Evolutionary conservation across 441 rosid genomes (phyloP).

Genomic region (Populus hybrid): DNA sequence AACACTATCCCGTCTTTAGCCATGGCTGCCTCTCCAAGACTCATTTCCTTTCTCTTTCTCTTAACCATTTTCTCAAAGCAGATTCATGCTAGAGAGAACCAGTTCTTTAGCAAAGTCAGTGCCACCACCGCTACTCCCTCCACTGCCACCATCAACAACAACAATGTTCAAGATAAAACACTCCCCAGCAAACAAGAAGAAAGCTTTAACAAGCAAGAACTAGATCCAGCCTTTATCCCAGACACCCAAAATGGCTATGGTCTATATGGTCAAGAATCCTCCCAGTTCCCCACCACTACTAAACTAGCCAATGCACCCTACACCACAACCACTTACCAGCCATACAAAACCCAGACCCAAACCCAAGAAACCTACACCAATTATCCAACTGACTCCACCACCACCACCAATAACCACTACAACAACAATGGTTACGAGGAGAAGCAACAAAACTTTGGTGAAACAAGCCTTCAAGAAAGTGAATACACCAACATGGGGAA

Average conservation of each 20-base stretch:
- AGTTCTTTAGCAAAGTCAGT: slow-evolving; percentile 65
- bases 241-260: slow-evolving; percentile 54
- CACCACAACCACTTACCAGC: slow-evolving; percentile 20
- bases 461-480: slow-evolving; percentile 24
- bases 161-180: slow-evolving; percentile 14
- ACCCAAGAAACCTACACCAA: slow-evolving; percentile 21
- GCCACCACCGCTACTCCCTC: slow-evolving; percentile 17
- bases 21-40: slow-evolving; percentile 47
- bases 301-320: neutral
- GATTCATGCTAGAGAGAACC: slow-evolving; percentile 62
- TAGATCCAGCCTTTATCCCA: slow-evolving; percentile 43
- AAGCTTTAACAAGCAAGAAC: slow-evolving; percentile 26
- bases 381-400: neutral
- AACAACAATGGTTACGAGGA: slow-evolving; percentile 20
- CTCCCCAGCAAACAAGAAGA: slow-evolving; percentile 20
- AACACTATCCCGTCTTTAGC: neutral
- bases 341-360: slow-evolving; percentile 20
- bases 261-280: slow-evolving; percentile 43
- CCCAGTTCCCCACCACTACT: slow-evolving; percentile 28
- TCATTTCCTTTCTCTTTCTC: slow-evolving; percentile 33
- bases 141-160: slow-evolving; percentile 16
- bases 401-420: slow-evolving; percentile 5
- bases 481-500: slow-evolving; percentile 19
- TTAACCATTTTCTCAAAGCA: slow-evolving; percentile 33
- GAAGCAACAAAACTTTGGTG: slow-evolving; percentile 27